These are phyloP conservation scores for Termitomyces sp. DNA, from an alignment of 1,284 basidiomycete species.

Conservation along the genomic window DNA sequence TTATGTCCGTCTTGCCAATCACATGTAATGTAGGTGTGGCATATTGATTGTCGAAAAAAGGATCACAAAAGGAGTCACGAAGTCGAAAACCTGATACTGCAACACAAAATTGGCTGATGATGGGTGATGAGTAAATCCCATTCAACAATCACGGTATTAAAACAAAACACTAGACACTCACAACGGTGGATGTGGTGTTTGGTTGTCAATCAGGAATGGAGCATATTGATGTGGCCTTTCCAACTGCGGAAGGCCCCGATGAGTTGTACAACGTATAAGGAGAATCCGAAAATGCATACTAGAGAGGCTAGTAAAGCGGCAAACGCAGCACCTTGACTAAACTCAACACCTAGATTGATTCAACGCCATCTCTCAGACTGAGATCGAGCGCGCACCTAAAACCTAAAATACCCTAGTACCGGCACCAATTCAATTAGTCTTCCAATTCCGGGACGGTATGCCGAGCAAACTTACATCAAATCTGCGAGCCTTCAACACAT, in stretches of 20 bases:
- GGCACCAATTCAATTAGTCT: conserved; percentile 2
- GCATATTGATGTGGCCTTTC: conserved; percentile 48
- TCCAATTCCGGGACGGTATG: not conserved
- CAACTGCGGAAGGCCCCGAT: conserved; percentile 22
- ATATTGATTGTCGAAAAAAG: conserved; percentile 54
- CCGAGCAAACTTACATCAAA: conserved; percentile 49
- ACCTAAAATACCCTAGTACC: conserved; percentile 70
- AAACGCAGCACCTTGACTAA: conserved; percentile 78
- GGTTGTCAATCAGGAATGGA: conserved; percentile 60
- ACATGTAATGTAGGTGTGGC: conserved; percentile 78
- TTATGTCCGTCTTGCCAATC: conserved; percentile 74
- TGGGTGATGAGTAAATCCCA: conserved; percentile 2
- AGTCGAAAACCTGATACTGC: conserved; percentile 66
- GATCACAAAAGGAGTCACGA: conserved; percentile 49
- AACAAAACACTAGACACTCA: conserved; percentile 30
- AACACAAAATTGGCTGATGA: conserved; percentile 61
- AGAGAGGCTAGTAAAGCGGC: conserved; percentile 71
- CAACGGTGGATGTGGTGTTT: conserved; percentile 67
- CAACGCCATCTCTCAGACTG: not conserved
- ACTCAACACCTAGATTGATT: not conserved
- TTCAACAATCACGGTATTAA: conserved; percentile 2
- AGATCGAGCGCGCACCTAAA: conserved; percentile 50
- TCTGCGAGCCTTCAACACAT: conserved; percentile 43
- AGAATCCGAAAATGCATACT: conserved; percentile 38
- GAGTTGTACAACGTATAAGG: not conserved